A percentile compares a stretch with the other conserved stretches of the same genome.
phyloP scores from a whole-genome alignment of 768 basidiomycete genomes.

The Saitozyma podzolica region DNA sequence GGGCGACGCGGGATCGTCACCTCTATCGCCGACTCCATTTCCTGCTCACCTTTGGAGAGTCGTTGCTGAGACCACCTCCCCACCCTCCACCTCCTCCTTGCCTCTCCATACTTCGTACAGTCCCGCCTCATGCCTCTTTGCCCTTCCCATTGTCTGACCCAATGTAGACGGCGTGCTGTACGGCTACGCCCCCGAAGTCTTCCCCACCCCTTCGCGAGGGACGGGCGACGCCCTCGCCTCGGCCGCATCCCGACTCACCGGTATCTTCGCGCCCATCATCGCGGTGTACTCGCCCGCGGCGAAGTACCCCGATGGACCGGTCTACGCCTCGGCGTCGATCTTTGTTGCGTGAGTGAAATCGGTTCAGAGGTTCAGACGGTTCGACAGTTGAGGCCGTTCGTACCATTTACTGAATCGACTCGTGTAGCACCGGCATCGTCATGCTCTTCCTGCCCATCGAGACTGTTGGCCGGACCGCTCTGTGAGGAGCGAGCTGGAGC shows the following conservation, averaged over 20 bases:
- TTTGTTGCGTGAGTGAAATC: slow-evolving; percentile 10
- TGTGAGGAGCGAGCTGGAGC: not conserved
- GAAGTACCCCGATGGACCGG: slow-evolving; percentile 15
- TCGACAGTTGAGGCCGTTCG: not conserved
- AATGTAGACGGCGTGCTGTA: slow-evolving; percentile 58
- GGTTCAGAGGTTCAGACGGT: not conserved
- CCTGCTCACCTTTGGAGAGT: not conserved
- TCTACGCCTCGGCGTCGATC: slow-evolving; percentile 19
- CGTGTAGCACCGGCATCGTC: slow-evolving; percentile 12
- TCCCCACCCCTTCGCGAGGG: slow-evolving; percentile 62
- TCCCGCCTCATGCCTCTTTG: no score
- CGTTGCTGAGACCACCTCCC: not conserved
- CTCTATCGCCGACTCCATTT: no score
- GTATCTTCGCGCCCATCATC: slow-evolving; percentile 69
- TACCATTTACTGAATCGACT: not conserved
- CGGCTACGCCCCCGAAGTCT: slow-evolving; percentile 64
- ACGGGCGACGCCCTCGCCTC: slow-evolving; percentile 60
- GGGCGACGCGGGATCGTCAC: no score
- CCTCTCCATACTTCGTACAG: no score
- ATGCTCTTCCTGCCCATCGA: slow-evolving; percentile 21
- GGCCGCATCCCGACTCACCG: slow-evolving; percentile 64
- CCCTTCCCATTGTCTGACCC: not conserved
- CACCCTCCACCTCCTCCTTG: no score
- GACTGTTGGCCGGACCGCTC: slow-evolving; percentile 14
- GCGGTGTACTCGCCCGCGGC: slow-evolving; percentile 57